Conservation (phyloP, 129 eudicot species). For the Flaveria robusta region DNA sequence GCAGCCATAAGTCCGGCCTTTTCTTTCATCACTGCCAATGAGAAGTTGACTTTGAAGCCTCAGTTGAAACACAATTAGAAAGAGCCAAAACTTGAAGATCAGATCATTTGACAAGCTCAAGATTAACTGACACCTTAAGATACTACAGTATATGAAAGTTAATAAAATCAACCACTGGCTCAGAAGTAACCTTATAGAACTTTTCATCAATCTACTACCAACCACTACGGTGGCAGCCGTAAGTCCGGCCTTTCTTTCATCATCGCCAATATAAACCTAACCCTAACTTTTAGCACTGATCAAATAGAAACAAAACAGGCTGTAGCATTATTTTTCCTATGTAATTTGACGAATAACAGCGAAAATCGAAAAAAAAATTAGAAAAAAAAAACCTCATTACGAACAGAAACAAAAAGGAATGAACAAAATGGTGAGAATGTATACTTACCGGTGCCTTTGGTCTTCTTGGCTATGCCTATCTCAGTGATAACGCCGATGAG, state of each 20-base stretch:
- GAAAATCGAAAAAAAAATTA: too few relatives aligned
- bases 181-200: constrained; percentile 50
- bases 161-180: constrained; percentile 28
- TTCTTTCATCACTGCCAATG: constrained; percentile 59
- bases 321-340: not conserved
- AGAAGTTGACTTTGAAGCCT: not conserved
- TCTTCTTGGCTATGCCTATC: constrained; percentile 50
- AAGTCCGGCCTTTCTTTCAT: constrained; percentile 80
- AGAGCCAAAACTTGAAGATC: not conserved
- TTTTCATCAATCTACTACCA: constrained; percentile 73
- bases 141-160: not conserved
- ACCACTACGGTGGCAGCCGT: constrained; percentile 50
- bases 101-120: not conserved
- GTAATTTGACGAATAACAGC: not conserved
- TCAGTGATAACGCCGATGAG: constrained; percentile 69
- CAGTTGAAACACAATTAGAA: not conserved
- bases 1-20: constrained; percentile 85
- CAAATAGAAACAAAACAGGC: too few relatives aligned
- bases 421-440: not conserved
- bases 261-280: constrained; percentile 39
- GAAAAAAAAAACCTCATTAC: not conserved
- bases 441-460: constrained; percentile 79
- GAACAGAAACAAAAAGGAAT: not conserved
- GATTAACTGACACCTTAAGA: not conserved
- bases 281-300: not conserved